A percentile compares a stretch with the other conserved stretches of the same genome.
Evolutionary conservation across 2,329 filamentous ascomycete species (phyloP).

Genomic region (Neonectria ditissima): DNA sequence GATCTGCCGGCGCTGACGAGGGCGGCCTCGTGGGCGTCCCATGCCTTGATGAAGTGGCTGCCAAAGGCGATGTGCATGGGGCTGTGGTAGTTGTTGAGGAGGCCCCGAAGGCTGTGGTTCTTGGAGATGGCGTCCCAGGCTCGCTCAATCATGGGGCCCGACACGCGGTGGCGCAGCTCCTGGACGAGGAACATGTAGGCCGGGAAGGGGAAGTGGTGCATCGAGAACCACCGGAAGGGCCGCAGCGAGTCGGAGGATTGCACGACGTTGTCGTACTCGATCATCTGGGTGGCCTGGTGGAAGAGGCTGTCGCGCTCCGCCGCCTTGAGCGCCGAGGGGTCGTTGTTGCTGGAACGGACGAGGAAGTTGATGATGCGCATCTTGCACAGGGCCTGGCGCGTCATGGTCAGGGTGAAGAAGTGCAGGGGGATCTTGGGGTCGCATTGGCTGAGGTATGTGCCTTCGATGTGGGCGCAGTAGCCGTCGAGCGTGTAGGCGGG

Average conservation of each 20-base stretch:
- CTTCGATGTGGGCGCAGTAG: constrained; percentile 67
- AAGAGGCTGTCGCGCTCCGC: constrained; percentile 65
- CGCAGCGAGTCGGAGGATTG: constrained; percentile 63
- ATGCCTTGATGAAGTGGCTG: constrained; percentile 70
- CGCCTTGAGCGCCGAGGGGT: constrained; percentile 54
- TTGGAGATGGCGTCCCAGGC: constrained; percentile 68
- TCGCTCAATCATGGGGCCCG: constrained; percentile 67
- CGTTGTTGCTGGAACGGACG: constrained; percentile 58
- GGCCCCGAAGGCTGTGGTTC: constrained; percentile 65
- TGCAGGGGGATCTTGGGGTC: constrained; percentile 70
- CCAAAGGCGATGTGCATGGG: constrained; percentile 70
- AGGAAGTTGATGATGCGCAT: constrained; percentile 67
- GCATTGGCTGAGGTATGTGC: constrained; percentile 66
- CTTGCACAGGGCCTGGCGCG: constrained; percentile 66
- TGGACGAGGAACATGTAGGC: constrained; percentile 71
- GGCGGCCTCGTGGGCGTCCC: constrained; percentile 67
- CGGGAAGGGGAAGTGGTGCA: constrained; percentile 70
- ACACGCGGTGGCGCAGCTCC: constrained; percentile 64
- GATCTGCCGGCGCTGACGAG: constrained; percentile 58
- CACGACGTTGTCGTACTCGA: constrained; percentile 70
- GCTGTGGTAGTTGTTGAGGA: constrained; percentile 62
- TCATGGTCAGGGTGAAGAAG: constrained; percentile 69
- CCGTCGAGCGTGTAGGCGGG: constrained; percentile 63
- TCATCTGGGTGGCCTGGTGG: constrained; percentile 66
- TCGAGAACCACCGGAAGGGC: constrained; percentile 69